phyloP scores from a whole-genome alignment of 768 basidiomycete genomes.

The Lentinula aciculospora region DNA sequence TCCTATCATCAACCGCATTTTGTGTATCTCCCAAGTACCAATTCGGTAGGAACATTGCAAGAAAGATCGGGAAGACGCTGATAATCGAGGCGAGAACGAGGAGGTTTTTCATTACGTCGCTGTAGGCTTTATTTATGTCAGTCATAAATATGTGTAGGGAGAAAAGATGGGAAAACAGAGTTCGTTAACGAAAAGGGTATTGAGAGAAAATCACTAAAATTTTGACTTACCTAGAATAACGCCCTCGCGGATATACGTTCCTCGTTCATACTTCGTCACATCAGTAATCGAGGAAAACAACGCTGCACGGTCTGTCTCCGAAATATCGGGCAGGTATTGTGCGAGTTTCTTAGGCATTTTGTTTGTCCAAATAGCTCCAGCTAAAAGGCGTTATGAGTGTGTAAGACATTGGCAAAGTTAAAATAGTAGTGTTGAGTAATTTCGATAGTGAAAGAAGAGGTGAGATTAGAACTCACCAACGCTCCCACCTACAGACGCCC shows the following conservation, averaged over 20 bases:
- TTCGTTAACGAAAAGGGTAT: no score
- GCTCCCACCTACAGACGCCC: constrained; percentile 60
- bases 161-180: no score
- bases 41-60: constrained; percentile 57
- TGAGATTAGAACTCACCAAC: constrained; percentile 36
- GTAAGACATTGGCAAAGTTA: no score
- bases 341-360: constrained; percentile 61
- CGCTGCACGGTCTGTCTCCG: constrained; percentile 32
- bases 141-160: no score
- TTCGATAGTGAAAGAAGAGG: neutral
- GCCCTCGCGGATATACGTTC: constrained; percentile 57
- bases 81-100: constrained; percentile 47
- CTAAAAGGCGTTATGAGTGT: constrained; percentile 18
- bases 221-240: constrained; percentile 53
- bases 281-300: constrained; percentile 53
- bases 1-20: constrained; percentile 61
- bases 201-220: no score
- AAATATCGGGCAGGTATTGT: constrained; percentile 45
- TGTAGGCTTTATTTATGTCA: constrained; percentile 46
- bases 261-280: constrained; percentile 42
- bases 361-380: constrained; percentile 62
- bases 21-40: constrained; percentile 66
- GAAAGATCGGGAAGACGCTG: constrained; percentile 51
- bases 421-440: neutral
- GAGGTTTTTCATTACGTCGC: constrained; percentile 53